These are phyloP conservation scores for Claviceps capensis DNA, from an alignment of 2,329 filamentous ascomycete genomes.

Conservation along the genomic window DNA sequence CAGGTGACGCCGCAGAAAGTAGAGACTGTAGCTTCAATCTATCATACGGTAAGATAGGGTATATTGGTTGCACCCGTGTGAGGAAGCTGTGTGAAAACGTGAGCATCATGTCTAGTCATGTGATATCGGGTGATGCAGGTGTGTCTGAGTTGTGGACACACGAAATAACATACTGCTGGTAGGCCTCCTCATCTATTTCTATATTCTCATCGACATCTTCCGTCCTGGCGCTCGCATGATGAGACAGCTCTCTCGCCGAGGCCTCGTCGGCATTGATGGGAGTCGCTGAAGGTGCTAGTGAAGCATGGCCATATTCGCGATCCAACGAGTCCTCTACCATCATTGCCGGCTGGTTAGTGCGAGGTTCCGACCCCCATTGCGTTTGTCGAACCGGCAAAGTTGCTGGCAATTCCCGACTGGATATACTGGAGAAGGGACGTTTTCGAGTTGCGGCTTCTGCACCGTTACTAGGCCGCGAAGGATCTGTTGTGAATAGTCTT, in stretches of 20 bases:
- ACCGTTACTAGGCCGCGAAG: conserved; percentile 16
- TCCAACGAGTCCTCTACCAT: conserved; percentile 20
- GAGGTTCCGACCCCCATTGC: conserved; percentile 34
- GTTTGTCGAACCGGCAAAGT: conserved; percentile 28
- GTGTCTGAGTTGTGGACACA: background rate
- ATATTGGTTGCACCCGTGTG: conserved; percentile 48
- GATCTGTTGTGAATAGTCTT: conserved; percentile 22
- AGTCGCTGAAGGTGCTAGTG: conserved; percentile 32
- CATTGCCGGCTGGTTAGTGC: conserved; percentile 28
- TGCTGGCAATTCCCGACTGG: conserved; percentile 26
- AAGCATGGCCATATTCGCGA: conserved; percentile 23
- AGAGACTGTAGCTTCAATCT: conserved; percentile 42
- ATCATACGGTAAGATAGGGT: conserved; percentile 49
- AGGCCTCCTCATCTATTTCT: conserved; percentile 27
- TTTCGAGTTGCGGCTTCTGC: conserved; percentile 24
- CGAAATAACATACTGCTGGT: conserved; percentile 27
- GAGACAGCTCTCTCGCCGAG: conserved; percentile 22
- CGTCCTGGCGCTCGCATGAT: conserved; percentile 22
- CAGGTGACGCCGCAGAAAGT: conserved; percentile 39
- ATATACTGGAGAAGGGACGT: conserved; percentile 35
- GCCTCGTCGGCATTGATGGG: conserved; percentile 24
- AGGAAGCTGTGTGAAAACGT: conserved; percentile 37
- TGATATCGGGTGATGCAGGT: background rate
- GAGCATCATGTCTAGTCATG: background rate
- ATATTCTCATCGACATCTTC: conserved; percentile 3